Percentiles rank a stretch among this genome's conserved stretches.
Evolutionary conservation across 306 rosid species (phyloP).

Genomic region (Vigna angularis): DNA sequence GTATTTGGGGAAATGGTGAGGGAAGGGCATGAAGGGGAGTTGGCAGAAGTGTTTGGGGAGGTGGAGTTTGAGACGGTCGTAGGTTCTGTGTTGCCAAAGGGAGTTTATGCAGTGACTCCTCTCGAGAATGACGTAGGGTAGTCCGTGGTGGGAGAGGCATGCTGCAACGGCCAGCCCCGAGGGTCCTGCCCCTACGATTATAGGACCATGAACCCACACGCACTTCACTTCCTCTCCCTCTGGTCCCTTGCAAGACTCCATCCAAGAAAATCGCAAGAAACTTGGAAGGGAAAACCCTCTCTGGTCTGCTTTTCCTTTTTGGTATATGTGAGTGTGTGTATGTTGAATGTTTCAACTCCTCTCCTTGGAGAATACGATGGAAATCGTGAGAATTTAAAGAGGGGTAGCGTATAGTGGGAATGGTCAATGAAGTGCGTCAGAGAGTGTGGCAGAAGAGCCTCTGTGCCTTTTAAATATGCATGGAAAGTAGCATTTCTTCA

Average conservation of each 20-base stretch:
- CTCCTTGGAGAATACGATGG: too few species aligned
- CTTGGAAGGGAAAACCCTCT: not conserved
- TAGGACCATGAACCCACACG: conserved; percentile 64
- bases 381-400: not conserved
- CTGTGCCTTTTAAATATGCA: not conserved
- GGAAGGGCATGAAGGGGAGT: conserved; percentile 74
- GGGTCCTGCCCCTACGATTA: conserved; percentile 45
- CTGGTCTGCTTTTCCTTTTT: too few species aligned
- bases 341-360: too few species aligned
- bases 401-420: not conserved
- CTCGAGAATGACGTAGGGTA: conserved; percentile 70
- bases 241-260: conserved; percentile 62
- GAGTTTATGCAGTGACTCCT: conserved; percentile 69
- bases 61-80: conserved; percentile 84
- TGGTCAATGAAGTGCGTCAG: not conserved
- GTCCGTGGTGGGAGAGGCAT: conserved; percentile 60
- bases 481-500: not conserved
- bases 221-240: conserved; percentile 44
- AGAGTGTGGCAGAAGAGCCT: not conserved
- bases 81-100: conserved; percentile 70
- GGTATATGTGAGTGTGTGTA: too few species aligned
- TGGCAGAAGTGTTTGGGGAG: conserved; percentile 78
- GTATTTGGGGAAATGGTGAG: conserved; percentile 69
- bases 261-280: conserved; percentile 18
- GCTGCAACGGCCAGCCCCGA: conserved; percentile 86